Percentiles rank a stretch among this genome's conserved stretches.
phyloP scores from a whole-genome alignment of 768 basidiomycete genomes.

The Lyophyllum semitale region DNA sequence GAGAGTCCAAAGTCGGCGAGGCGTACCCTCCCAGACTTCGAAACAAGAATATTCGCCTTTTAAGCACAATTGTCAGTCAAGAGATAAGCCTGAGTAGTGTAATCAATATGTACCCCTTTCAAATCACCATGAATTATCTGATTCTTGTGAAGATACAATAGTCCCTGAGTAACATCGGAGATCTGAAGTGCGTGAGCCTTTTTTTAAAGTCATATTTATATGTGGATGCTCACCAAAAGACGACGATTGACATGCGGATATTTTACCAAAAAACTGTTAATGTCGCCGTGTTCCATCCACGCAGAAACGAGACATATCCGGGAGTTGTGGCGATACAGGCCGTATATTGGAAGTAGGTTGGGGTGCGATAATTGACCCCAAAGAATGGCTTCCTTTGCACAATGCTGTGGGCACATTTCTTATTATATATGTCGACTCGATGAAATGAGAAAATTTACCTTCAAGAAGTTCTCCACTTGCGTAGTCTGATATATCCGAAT shows the following conservation, averaged over 20 bases:
- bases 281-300: constrained; percentile 11
- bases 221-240: neutral
- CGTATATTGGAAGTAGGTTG: constrained; percentile 23
- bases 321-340: neutral
- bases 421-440: neutral
- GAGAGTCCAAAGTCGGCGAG: neutral
- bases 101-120: neutral
- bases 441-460: neutral
- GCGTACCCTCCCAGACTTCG: constrained; percentile 3
- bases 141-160: neutral
- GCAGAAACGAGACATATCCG: constrained; percentile 6
- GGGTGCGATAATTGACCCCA: constrained; percentile 31
- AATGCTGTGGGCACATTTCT: neutral
- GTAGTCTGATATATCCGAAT: neutral
- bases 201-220: neutral
- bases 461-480: neutral
- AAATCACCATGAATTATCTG: neutral
- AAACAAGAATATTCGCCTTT: constrained; percentile 14
- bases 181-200: neutral
- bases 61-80: neutral
- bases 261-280: neutral
- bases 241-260: neutral
- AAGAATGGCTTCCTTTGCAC: constrained; percentile 3
- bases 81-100: constrained; percentile 1
- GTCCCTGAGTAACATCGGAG: neutral